These are phyloP conservation scores for Lactarius hengduanensis DNA, from an alignment of 768 basidiomycete species.

Conservation along the genomic window DNA sequence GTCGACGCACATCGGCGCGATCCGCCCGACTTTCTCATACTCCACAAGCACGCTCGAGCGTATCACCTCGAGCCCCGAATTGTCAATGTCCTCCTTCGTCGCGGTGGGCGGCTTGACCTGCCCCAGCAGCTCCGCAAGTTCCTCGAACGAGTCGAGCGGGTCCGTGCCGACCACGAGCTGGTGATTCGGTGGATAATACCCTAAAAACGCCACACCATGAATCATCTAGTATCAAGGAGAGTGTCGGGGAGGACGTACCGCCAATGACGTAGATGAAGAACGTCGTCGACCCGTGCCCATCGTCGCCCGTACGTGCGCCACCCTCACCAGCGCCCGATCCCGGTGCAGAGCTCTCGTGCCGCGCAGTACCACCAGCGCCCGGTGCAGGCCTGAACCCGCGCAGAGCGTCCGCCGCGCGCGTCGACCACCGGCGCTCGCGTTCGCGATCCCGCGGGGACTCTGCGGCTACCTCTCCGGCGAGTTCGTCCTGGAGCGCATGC, in stretches of 20 bases:
- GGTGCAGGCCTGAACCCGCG: constrained; percentile 48
- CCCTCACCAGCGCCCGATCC: constrained; percentile 3
- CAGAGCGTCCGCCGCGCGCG: constrained; percentile 61
- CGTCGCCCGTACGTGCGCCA: constrained; percentile 17
- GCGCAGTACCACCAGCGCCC: constrained; percentile 20
- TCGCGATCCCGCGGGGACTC: constrained; percentile 19
- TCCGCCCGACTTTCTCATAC: constrained; percentile 43
- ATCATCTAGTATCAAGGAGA: no score
- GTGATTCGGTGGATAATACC: constrained; percentile 91
- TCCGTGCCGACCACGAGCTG: constrained; percentile 80
- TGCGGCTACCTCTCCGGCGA: neutral
- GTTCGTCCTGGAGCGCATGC: constrained; percentile 1
- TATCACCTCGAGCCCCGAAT: constrained; percentile 76
- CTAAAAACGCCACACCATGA: constrained; percentile 38
- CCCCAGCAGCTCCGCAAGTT: constrained; percentile 80
- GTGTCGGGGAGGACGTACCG: constrained; percentile 41
- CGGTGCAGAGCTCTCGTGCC: constrained; percentile 26
- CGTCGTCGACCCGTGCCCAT: constrained; percentile 52
- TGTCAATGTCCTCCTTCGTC: constrained; percentile 80
- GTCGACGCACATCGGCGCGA: constrained; percentile 73
- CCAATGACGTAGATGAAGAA: constrained; percentile 92
- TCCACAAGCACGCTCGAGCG: constrained; percentile 43
- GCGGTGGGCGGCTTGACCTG: constrained; percentile 82
- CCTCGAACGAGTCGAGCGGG: constrained; percentile 76
- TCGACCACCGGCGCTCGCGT: constrained; percentile 51